Percentiles rank a stretch among this genome's conserved stretches.
Evolutionary conservation across 495 filamentous ascomycete genomes (phyloP).

Genomic region (Aspergillus steynii): DNA sequence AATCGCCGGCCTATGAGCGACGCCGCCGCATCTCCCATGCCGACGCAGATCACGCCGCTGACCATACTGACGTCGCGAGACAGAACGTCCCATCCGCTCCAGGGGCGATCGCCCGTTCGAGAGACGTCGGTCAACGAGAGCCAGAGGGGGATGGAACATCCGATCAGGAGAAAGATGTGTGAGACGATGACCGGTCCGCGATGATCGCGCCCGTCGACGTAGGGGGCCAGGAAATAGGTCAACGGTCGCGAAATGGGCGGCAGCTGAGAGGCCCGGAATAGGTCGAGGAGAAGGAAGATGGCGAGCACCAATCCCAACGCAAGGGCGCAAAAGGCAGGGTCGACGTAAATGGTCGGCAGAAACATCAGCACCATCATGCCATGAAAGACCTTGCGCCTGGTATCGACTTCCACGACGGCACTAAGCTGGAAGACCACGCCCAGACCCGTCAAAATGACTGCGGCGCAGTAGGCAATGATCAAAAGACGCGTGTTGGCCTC

Average conservation of each 20-base stretch:
- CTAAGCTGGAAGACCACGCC: slow-evolving; percentile 71
- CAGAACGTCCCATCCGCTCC: slow-evolving; percentile 70
- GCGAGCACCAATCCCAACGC: slow-evolving; percentile 73
- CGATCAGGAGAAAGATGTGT: slow-evolving; percentile 93
- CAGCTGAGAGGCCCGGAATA: slow-evolving; percentile 86
- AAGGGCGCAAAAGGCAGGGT: slow-evolving; percentile 79
- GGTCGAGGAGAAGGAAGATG: slow-evolving; percentile 83
- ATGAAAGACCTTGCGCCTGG: slow-evolving; percentile 96
- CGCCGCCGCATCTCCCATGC: slow-evolving; percentile 94
- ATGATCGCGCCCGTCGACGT: slow-evolving; percentile 91
- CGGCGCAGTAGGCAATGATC: slow-evolving; percentile 69
- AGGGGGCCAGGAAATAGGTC: slow-evolving; percentile 83
- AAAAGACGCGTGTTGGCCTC: slow-evolving; percentile 79
- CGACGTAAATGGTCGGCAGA: slow-evolving; percentile 78
- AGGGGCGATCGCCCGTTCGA: slow-evolving; percentile 50
- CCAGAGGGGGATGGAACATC: slow-evolving; percentile 96
- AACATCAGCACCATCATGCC: slow-evolving; percentile 98
- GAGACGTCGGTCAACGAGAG: slow-evolving; percentile 71
- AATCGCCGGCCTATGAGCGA: slow-evolving; percentile 86
- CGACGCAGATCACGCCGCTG: slow-evolving; percentile 88
- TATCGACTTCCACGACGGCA: slow-evolving; percentile 80
- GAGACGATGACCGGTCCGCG: slow-evolving; percentile 91
- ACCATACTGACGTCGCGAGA: slow-evolving; percentile 81
- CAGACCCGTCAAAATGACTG: slow-evolving; percentile 69
- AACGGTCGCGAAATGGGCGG: slow-evolving; percentile 83